Base-by-base conservation (phyloP, 2,329 filamentous ascomycete genomes). In the Ciborinia camelliae region DNA sequence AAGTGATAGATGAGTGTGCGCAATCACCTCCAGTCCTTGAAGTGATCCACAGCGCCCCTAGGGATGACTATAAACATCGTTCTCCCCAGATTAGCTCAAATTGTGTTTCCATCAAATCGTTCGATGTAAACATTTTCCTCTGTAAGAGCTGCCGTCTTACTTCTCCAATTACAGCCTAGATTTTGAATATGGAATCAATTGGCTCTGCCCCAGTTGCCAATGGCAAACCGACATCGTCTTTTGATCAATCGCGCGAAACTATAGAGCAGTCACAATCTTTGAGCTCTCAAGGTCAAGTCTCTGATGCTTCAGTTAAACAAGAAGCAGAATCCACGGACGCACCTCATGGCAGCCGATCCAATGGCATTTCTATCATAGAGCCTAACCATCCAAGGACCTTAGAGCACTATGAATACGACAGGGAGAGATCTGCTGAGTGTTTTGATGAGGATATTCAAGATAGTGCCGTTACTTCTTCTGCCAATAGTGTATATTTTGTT, bases 351-450 rank as follows among this genome's bases (percentile, higher is more conserved):
- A 47, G 14, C 28, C 41, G 55, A 59, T 3, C 43, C 41, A 59
- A 35, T 59, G 55, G n/a, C 4, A 59, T 47, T 47, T 59, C 20
- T 26, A 59, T 59, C 55, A 47, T 59, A 59, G 43, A 59, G 55
- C 43, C 55, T 30, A 58, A 47, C 15, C 20, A 45, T 28, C 39
- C 41, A 18, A 58, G 39, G 30, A 32, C 20, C 18, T 41, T 20
- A 32, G 28, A 47, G 15, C 35, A 28, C n/a, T 35, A 4, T 35
- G 55, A 41, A 41, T 23, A 39, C 37, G 37, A 59, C 30, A 15
- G 35, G n/a, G 55, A 59, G 18, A 26, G 28, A 59, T 59, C 55
- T 18, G 20, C 1, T 3, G 55, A 59, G n/a, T 37, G 47, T n/a
- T 59, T 59, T 18, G 41, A 59, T 30, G 30, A 47, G n/a, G 41